A percentile compares a stretch with the other conserved stretches of the same genome.
phyloP scores from a whole-genome alignment of 2,329 filamentous ascomycete species.

The Penicillium oxalicum region DNA sequence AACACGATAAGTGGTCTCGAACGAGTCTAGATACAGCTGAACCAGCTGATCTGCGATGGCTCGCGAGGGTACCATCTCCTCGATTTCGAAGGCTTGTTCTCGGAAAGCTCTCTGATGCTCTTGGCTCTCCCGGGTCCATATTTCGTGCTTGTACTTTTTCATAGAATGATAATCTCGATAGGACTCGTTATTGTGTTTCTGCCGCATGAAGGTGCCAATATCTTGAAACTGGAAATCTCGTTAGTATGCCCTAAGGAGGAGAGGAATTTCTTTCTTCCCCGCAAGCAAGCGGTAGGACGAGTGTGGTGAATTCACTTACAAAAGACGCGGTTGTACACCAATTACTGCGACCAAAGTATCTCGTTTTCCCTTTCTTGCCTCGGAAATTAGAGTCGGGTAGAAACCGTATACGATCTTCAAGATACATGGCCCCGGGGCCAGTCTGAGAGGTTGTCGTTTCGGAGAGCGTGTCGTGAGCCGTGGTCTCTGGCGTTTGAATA shows the following conservation, averaged over 20 bases:
- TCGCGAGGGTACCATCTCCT: slow-evolving; percentile 41
- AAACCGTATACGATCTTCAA: slow-evolving; percentile 25
- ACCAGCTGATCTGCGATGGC: slow-evolving; percentile 48
- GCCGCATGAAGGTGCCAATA: slow-evolving; percentile 22
- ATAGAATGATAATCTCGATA: slow-evolving; percentile 23
- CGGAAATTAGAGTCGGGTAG: slow-evolving; percentile 27
- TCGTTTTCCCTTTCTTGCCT: slow-evolving; percentile 26
- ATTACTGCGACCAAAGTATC: slow-evolving; percentile 29
- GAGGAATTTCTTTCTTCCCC: neutral
- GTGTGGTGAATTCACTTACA: slow-evolving; percentile 16
- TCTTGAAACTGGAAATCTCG: slow-evolving; percentile 23
- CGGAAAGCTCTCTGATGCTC: slow-evolving; percentile 27
- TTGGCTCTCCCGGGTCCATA: slow-evolving; percentile 25
- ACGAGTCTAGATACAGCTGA: slow-evolving; percentile 50
- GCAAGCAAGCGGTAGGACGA: no score
- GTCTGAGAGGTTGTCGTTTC: slow-evolving; percentile 10
- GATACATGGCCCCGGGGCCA: slow-evolving; percentile 11
- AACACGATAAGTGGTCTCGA: slow-evolving; percentile 54
- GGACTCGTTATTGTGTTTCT: slow-evolving; percentile 13
- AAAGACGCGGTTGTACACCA: slow-evolving; percentile 27
- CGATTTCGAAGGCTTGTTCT: slow-evolving; percentile 25
- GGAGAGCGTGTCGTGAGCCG: slow-evolving; percentile 12
- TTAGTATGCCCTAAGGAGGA: slow-evolving; percentile 1
- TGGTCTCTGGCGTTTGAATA: slow-evolving; percentile 24
- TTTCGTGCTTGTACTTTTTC: slow-evolving; percentile 26